Evolutionary conservation across 2,329 filamentous ascomycete species (phyloP).

Genomic region (Penicillium italicum): DNA sequence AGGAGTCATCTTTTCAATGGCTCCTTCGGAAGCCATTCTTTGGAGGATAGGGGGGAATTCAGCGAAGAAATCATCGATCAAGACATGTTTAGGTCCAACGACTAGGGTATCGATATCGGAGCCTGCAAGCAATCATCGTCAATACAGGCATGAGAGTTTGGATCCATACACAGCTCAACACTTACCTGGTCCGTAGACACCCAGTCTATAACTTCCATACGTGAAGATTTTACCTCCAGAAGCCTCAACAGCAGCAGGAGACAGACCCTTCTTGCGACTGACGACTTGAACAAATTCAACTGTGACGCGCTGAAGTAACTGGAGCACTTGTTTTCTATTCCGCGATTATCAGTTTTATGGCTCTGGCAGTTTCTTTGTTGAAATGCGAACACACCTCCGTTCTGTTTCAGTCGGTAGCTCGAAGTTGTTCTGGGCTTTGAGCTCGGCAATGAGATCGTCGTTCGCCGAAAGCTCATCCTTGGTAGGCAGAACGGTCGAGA

Average conservation of each 20-base stretch:
- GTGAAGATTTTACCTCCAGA: slow-evolving; percentile 92
- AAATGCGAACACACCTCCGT: slow-evolving; percentile 59
- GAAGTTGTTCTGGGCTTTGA: slow-evolving; percentile 88
- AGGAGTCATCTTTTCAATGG: slow-evolving; percentile 77
- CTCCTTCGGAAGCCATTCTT: slow-evolving; percentile 69
- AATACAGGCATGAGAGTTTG: not conserved
- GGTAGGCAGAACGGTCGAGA: slow-evolving; percentile 73
- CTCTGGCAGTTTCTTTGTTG: not conserved
- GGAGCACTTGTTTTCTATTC: slow-evolving; percentile 65
- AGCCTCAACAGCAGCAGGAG: slow-evolving; percentile 72
- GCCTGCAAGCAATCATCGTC: slow-evolving; percentile 47
- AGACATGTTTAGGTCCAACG: slow-evolving; percentile 84
- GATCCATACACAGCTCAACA: not conserved
- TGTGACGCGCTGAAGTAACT: slow-evolving; percentile 72
- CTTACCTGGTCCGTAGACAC: slow-evolving; percentile 78
- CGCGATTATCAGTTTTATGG: slow-evolving; percentile 3
- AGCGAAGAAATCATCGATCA: slow-evolving; percentile 86
- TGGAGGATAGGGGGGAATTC: slow-evolving; percentile 77
- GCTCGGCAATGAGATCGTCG: slow-evolving; percentile 73
- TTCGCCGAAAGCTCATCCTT: slow-evolving; percentile 72
- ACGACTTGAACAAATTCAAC: slow-evolving; percentile 84
- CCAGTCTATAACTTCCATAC: slow-evolving; percentile 91
- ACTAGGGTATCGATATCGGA: slow-evolving; percentile 98
- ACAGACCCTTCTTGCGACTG: slow-evolving; percentile 67
- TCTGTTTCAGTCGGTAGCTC: slow-evolving; percentile 78